Percentiles rank a stretch among this genome's conserved stretches.
These are phyloP conservation scores for Shiraia sp. DNA, from an alignment of 2,329 filamentous ascomycete species.

Conservation along the genomic window DNA sequence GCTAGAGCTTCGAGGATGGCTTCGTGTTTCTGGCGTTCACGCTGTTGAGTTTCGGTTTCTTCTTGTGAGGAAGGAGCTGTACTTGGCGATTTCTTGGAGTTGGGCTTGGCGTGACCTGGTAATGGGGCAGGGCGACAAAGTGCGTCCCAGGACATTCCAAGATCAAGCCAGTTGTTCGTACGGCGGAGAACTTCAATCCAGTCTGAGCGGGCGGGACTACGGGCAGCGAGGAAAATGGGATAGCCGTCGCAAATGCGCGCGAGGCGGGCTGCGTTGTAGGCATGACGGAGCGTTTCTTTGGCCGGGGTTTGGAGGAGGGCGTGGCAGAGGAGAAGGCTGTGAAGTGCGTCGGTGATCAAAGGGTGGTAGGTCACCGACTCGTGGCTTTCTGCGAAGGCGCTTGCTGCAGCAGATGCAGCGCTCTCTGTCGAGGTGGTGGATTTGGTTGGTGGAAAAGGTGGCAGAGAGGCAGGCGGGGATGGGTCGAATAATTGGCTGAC, in stretches of 20 bases:
- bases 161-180: slow-evolving; percentile 69
- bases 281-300: slow-evolving; percentile 78
- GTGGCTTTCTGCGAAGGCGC: slow-evolving; percentile 50
- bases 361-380: slow-evolving; percentile 81
- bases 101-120: slow-evolving; percentile 31
- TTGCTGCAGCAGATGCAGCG: slow-evolving; percentile 37
- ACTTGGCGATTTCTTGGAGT: slow-evolving; percentile 3
- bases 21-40: slow-evolving; percentile 64
- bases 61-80: not conserved
- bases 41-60: slow-evolving; percentile 59
- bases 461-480: slow-evolving; percentile 67
- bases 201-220: slow-evolving; percentile 73
- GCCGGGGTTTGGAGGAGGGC: slow-evolving; percentile 76
- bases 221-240: slow-evolving; percentile 74
- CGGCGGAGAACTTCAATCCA: slow-evolving; percentile 77
- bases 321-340: slow-evolving; percentile 77
- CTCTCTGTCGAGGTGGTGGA: slow-evolving; percentile 33
- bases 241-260: slow-evolving; percentile 76
- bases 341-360: slow-evolving; percentile 75
- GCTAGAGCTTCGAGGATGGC: slow-evolving; percentile 69
- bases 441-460: slow-evolving; percentile 62
- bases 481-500: slow-evolving; percentile 72
- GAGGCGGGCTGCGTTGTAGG: slow-evolving; percentile 78
- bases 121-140: slow-evolving; percentile 62
- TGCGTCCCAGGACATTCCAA: slow-evolving; percentile 68